Evolutionary conservation across 192 early-diverging fungal genomes (phyloP).

Genomic region (Entophlyctis luteolus): DNA sequence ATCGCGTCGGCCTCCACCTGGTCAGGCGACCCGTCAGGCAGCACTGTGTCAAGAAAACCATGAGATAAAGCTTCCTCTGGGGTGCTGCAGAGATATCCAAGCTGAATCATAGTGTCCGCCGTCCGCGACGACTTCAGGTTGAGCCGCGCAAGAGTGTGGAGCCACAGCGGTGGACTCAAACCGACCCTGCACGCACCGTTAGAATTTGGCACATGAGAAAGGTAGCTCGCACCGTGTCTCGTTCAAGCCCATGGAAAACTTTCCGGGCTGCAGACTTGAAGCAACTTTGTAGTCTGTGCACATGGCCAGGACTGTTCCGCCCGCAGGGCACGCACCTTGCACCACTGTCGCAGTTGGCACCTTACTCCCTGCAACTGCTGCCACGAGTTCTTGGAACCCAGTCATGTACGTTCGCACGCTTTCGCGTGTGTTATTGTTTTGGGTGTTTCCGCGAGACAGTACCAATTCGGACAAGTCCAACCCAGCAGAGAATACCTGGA

Average conservation of each 20-base stretch:
- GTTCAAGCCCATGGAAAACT: slow-evolving; percentile 31
- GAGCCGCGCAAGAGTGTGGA: slow-evolving; percentile 14
- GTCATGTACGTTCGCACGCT: slow-evolving; percentile 18
- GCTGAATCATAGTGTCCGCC: slow-evolving; percentile 8
- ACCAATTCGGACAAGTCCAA: slow-evolving; percentile 16
- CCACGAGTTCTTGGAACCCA: slow-evolving; percentile 24
- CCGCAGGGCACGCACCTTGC: slow-evolving; percentile 35
- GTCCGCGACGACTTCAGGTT: slow-evolving; percentile 7
- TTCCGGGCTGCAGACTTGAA: background rate
- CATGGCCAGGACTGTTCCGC: slow-evolving; percentile 38
- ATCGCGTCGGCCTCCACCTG: background rate
- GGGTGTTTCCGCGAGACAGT: background rate
- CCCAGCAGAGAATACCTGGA: slow-evolving; percentile 23
- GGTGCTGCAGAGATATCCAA: slow-evolving; percentile 7
- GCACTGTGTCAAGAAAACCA: slow-evolving; percentile 20
- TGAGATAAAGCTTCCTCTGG: slow-evolving; percentile 8
- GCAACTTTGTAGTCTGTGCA: slow-evolving; percentile 31
- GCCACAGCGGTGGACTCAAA: slow-evolving; percentile 22
- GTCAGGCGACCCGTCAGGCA: background rate
- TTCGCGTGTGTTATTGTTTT: background rate
- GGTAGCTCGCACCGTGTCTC: slow-evolving; percentile 24
- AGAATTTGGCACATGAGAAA: no score
- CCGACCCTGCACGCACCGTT: slow-evolving; percentile 11
- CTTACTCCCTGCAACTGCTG: slow-evolving; percentile 8
- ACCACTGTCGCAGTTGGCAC: slow-evolving; percentile 29